Base-by-base conservation (phyloP, 441 rosid genomes). In the Francoa sonchifolia region DNA sequence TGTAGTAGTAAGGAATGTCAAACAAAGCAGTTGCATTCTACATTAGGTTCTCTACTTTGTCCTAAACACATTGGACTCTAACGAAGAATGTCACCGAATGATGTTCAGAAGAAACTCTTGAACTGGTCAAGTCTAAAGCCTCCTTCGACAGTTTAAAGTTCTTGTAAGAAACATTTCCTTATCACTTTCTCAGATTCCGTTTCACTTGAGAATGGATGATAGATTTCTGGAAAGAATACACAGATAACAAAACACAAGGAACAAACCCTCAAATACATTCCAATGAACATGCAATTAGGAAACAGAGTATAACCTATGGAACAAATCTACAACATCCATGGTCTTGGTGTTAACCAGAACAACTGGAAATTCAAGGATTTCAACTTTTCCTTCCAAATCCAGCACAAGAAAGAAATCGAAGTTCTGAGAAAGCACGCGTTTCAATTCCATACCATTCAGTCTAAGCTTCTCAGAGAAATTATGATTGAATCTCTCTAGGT, bases 291-390 rank as follows among this genome's bases (percentile, higher is more conserved):
- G 13, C 21, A 14, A 25, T 11, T 7, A 28, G 19, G 9, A 11
- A 33, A 50, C 31, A 3, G 50, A 55, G 14, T 35, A 29, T 31
- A 57, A 84, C 95, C 92, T 82, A 78, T 89, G 97, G 64, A 89
- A 89, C 41, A 84, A 72, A 66, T 77, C 88, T 5, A 82, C 72
- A 17, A 74, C 52, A 19, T 42, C 41, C 74, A 79, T 62, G 21
- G 94, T 70, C 59, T 55, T 77, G 19, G 88, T 72, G 63, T 84
- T 84, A 15, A 89, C 49, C 19, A 89, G 52, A 37, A 89, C 53
- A 19, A 84, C 88, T 19, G 94, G 86, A 55, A 81, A 89, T 65
- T 89, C 97, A 33, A 89, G 94, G 59, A 79, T 82, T 74, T 89
- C 84, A 36, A 75, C 87, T 68, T 79, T 89, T 36, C 95, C 92